Base-by-base conservation (phyloP, 768 basidiomycete genomes). In the Krasilnikovozyma curviuscula region DNA sequence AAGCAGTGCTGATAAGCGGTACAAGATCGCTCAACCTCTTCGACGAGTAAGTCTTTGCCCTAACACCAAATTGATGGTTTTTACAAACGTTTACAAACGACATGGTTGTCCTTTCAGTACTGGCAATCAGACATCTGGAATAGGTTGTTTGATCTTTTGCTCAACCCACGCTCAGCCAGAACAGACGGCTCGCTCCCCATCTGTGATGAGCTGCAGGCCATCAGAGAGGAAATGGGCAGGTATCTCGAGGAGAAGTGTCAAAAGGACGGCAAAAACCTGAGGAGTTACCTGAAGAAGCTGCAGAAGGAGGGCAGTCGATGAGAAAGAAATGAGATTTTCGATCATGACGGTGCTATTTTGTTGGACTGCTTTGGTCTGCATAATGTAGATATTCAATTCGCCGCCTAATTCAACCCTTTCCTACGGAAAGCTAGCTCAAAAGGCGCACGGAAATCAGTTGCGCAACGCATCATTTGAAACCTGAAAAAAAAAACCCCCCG, bases 71-170 rank as follows among this genome's bases (percentile, higher is more conserved):
- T 34, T 42, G 19, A 7, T 39, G 27, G 18, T 24, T 48, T 12
- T 25, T 33, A 13, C 21, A 24, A 27, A 18, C 13, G 4, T 25
- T 21, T 33, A 38, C 42, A 49, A 16, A 33, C 25, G 16, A 35
- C 27, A 10, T 14, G 42, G 13, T 42, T 48, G 28, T 3, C 13
- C 29, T 42, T 21, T 61, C 72, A 93, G 50, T 98, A 98, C 63
- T 95, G 93, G 85, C 88, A 97, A 65, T 73, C 70, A 38, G 80
- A 83, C 21, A 64, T 91, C 21, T 91, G 93, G 85, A 79, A 68
- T 29, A 65, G 72, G 45, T 59, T 93, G 37, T 95, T 98, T 61
- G 81, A 89, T 56, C 54, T 80, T 25, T 66, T 95, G 47, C 75
- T 98, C 49, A 97, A 97, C 63, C 81, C 93, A 66, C 69, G 31